Evolutionary conservation across 345 rosid genomes (phyloP).

Genomic region (Anastatica hierochuntica): DNA sequence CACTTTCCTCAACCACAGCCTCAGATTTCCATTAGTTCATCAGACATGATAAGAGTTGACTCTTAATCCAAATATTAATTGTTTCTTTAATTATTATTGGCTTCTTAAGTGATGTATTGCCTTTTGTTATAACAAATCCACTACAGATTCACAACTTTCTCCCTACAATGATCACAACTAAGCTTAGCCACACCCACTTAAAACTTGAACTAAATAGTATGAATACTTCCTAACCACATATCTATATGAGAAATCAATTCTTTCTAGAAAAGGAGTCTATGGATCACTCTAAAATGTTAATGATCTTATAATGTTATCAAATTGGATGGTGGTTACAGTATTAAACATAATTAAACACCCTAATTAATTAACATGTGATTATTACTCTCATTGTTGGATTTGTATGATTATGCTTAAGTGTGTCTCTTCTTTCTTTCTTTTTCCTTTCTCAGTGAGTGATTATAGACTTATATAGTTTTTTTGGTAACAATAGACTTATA

Average conservation of each 20-base stretch:
- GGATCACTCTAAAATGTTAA: background rate
- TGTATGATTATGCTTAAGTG: too few species aligned
- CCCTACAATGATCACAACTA: constrained; percentile 9
- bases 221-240: constrained; percentile 10
- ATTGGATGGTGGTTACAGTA: constrained; percentile 16
- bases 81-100: background rate
- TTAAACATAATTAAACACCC: background rate
- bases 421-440: background rate
- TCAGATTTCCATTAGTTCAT: constrained; percentile 10
- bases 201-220: constrained; percentile 4
- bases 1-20: constrained; percentile 19
- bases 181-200: constrained; percentile 8
- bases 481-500: too few species aligned
- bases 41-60: constrained; percentile 22
- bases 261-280: constrained; percentile 1
- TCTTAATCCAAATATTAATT: constrained; percentile 3
- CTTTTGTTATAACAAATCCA: constrained; percentile 21
- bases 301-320: constrained; percentile 10
- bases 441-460: background rate
- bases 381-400: constrained; percentile 7
- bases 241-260: background rate
- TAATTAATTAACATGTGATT: constrained; percentile 7
- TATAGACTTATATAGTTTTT: background rate
- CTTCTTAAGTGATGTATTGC: background rate
- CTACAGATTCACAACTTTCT: constrained; percentile 10